Base-by-base conservation (phyloP, 176 grass and related monocot species). In the Phragmites australis region DNA sequence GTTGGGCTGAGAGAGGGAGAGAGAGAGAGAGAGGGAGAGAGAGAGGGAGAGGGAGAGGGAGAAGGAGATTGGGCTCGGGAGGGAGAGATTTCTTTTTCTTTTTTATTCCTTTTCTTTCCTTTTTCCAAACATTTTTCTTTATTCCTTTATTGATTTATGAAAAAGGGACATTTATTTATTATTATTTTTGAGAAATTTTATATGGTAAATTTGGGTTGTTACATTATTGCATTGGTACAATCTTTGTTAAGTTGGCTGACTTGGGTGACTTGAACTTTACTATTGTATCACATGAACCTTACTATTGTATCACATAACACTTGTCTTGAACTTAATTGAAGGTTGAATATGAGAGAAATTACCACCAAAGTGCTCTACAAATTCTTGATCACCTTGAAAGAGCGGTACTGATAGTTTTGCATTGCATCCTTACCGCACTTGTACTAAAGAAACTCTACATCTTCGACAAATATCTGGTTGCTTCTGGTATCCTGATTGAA, bases 371-470 rank as follows among this genome's bases (percentile, higher is more conserved):
- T 74, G 88, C 89, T 54, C 88, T 99, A 45, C 90, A 99, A 71
- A 89, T 99, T 83, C 92, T 99, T 51, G 92, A 95, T 68, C 96
- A 91, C 72, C 96, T 99, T 85, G 90, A 93, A 86, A 86, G 82
- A 89, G 92, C 95, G 92, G 96, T 99, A 87, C 26, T 43, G 68
- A 75, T 79, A 45, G 18, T 57, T 68, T 47, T 50, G 19, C 54
- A 77, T 54, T 17, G 4, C 13, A 42, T 65, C 25, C 9, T 71
- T 25, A 57, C 31, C 43, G 47, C 4, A 10, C 27, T 46, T 54
- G 42, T 2, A 8, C 19, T 43, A 47, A 52, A 51, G 3, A 26
- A 82, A 61, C 46, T 39, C 15, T 49, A n/a, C 3, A 64, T 55
- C 40, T 19, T 31, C 0, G 1, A 71, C 14, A 76, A 70, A n/a